Evolutionary conservation across 371 early-diverging fungal species (phyloP).

Genomic region (Mucor indicus): DNA sequence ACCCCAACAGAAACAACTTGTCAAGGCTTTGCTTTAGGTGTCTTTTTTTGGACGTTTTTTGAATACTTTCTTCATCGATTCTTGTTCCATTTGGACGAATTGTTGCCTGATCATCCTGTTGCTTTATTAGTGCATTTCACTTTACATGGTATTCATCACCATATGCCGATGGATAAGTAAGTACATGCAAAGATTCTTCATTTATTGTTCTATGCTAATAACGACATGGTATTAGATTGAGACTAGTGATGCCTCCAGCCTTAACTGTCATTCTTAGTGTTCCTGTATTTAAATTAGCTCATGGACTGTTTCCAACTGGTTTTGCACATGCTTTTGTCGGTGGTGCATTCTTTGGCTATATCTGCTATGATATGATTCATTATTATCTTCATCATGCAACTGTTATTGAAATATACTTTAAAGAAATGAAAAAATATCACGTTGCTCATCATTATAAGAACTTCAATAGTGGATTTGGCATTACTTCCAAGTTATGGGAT

Average conservation of each 20-base stretch:
- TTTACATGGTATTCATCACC: constrained; percentile 96
- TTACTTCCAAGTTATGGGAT: constrained; percentile 93
- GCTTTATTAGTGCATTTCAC: constrained; percentile 78
- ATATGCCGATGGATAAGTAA: constrained; percentile 91
- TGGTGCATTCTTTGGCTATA: constrained; percentile 82
- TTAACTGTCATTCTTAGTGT: constrained; percentile 65
- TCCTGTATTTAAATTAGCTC: constrained; percentile 56
- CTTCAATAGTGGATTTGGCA: constrained; percentile 84
- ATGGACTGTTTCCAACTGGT: constrained; percentile 46
- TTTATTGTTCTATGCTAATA: not conserved
- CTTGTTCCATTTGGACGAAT: constrained; percentile 87
- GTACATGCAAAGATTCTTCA: not conserved
- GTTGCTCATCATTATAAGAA: constrained; percentile 94
- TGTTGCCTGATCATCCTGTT: constrained; percentile 79
- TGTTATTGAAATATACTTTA: constrained; percentile 66
- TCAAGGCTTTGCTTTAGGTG: constrained; percentile 56
- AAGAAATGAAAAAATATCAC: constrained; percentile 90
- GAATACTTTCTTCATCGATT: constrained; percentile 89
- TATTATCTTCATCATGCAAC: constrained; percentile 94
- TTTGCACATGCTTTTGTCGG: constrained; percentile 63
- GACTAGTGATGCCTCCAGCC: constrained; percentile 96
- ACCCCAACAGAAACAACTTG: not conserved
- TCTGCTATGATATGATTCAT: constrained; percentile 89
- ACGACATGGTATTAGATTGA: constrained; percentile 50
- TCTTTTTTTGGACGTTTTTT: constrained; percentile 75